phyloP scores from a whole-genome alignment of 1,284 basidiomycete genomes.

The Chalciporus sp. region DNA sequence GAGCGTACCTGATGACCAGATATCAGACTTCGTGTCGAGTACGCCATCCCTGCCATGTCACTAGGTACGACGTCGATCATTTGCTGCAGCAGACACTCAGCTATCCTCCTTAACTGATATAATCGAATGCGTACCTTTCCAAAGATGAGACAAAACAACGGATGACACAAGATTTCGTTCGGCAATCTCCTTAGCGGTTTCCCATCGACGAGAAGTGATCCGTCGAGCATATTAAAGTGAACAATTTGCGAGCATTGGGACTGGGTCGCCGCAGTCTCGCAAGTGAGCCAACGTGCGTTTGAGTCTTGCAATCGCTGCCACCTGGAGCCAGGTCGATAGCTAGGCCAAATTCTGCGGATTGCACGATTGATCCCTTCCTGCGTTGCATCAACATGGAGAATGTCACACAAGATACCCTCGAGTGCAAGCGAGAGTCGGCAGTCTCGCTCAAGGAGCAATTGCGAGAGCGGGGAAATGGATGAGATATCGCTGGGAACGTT shows the following conservation, averaged over 20 bases:
- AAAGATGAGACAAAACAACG: constrained; percentile 38
- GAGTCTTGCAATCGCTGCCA: too few relatives aligned
- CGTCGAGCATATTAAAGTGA: constrained; percentile 44
- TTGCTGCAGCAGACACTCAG: constrained; percentile 26
- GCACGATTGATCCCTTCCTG: too few relatives aligned
- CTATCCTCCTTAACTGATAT: too few relatives aligned
- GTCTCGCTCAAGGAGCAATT: too few relatives aligned
- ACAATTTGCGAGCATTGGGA: constrained; percentile 27
- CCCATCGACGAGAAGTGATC: constrained; percentile 45
- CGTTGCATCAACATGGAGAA: too few relatives aligned
- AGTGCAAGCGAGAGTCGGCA: too few relatives aligned
- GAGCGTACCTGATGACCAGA: constrained; percentile 23
- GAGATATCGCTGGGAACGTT: constrained; percentile 24
- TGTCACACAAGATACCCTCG: too few relatives aligned
- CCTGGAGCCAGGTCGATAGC: too few relatives aligned
- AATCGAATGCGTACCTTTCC: constrained; percentile 23
- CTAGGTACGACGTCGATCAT: constrained; percentile 39
- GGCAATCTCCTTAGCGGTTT: constrained; percentile 43
- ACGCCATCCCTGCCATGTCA: constrained; percentile 39
- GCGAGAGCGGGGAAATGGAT: too few relatives aligned
- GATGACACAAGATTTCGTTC: constrained; percentile 32
- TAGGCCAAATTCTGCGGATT: too few relatives aligned
- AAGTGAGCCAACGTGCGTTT: too few relatives aligned
- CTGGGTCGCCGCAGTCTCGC: constrained; percentile 16
- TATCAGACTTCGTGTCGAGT: constrained; percentile 30